phyloP scores from a whole-genome alignment of 768 basidiomycete genomes.

The Cyathus striatus region DNA sequence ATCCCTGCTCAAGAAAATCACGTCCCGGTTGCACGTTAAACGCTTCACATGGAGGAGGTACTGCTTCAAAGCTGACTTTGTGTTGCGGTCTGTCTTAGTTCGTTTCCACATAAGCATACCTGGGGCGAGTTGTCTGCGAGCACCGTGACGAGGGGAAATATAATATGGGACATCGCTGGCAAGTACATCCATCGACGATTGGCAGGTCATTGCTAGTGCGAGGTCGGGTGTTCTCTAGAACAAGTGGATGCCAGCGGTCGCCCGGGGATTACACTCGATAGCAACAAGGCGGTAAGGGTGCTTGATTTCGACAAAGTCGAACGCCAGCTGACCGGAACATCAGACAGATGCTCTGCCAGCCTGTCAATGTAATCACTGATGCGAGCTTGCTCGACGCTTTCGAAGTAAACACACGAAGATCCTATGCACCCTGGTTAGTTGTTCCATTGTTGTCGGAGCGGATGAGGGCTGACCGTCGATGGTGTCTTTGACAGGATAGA shows the following conservation, averaged over 20 bases:
- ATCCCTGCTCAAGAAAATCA: slow-evolving; percentile 11
- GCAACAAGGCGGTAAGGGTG: slow-evolving; percentile 7
- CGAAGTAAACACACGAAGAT: slow-evolving; percentile 15
- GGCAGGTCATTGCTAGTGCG: slow-evolving; percentile 10
- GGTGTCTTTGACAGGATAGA: slow-evolving; percentile 15
- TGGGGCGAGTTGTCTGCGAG: slow-evolving; percentile 11
- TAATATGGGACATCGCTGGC: background rate
- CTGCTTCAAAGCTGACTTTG: slow-evolving; percentile 7
- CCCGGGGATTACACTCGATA: slow-evolving; percentile 14
- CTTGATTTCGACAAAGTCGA: slow-evolving; percentile 11
- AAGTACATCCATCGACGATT: slow-evolving; percentile 3
- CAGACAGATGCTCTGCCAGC: slow-evolving; percentile 6
- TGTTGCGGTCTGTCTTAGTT: background rate
- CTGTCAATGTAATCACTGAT: slow-evolving; percentile 8
- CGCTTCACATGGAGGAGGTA: slow-evolving; percentile 14
- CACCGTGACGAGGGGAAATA: slow-evolving; percentile 1
- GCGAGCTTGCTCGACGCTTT: slow-evolving; percentile 8
- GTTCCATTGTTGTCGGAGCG: background rate
- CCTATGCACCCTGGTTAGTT: slow-evolving; percentile 2
- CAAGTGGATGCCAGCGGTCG: slow-evolving; percentile 12
- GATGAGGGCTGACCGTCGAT: slow-evolving; percentile 9
- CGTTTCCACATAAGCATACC: slow-evolving; percentile 15
- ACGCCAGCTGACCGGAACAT: slow-evolving; percentile 11
- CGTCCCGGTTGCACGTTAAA: slow-evolving; percentile 9
- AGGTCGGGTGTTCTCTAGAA: slow-evolving; percentile 10